phyloP scores from a whole-genome alignment of 192 early-diverging fungal species.

The Backusella sp. region DNA sequence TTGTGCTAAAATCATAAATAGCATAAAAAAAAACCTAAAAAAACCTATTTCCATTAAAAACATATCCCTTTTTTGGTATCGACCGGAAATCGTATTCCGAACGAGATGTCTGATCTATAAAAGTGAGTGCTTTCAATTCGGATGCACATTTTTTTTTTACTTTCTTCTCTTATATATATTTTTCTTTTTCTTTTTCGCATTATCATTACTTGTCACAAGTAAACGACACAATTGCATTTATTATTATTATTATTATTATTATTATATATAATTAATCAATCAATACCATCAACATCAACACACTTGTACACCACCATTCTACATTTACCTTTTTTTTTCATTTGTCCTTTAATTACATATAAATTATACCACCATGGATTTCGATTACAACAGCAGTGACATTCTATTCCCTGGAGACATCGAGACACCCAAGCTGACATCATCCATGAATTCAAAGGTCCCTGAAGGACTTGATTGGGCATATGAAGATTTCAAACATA shows the following conservation, averaged over 20 bases:
- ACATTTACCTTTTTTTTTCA: neutral
- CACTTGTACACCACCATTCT: neutral
- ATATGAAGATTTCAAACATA: conserved; percentile 1
- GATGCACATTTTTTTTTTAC: neutral
- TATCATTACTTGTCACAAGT: neutral
- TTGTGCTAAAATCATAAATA: neutral
- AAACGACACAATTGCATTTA: neutral
- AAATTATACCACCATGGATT: conserved; percentile 19
- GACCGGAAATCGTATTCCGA: neutral
- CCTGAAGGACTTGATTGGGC: conserved; percentile 28
- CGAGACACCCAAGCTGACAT: conserved; percentile 24
- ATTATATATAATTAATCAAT: neutral
- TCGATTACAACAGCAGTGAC: conserved; percentile 25
- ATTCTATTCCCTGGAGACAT: conserved; percentile 26
- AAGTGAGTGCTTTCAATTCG: neutral
- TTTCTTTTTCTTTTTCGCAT: neutral
- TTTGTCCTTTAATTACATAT: neutral
- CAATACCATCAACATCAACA: neutral
- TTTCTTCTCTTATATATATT: neutral
- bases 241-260: too few species aligned
- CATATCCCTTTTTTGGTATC: neutral
- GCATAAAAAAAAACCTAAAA: neutral
- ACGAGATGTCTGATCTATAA: neutral
- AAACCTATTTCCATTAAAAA: neutral
- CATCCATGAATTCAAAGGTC: conserved; percentile 14